Evolutionary conservation across 306 rosid species (phyloP), one percentile per base, ranked within the genome.

Genomic region (Luffa aegyptiaca): DNA sequence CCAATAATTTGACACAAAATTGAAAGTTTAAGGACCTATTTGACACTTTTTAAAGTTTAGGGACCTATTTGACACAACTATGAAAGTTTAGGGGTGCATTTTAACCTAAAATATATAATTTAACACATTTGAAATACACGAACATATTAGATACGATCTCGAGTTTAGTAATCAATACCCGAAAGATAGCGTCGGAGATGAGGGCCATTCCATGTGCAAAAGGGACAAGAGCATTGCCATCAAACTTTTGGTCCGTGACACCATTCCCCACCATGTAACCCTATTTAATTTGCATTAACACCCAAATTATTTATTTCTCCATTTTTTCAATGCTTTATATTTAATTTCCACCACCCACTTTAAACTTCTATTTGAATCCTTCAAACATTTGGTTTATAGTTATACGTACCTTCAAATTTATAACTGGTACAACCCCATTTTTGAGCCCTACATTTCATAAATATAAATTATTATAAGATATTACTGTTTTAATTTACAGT

Each of bases 151-250:
- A 46, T 46, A 46, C 3, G 13, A 46, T 9, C 9, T 46, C 51
- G 51, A 46, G 13, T 46, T 46, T 14, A 53, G 58, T 26, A 57
- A 57, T 7, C 0, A 20, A 0, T 53, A 92, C 96, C 90, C 88
- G 75, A 79, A 75, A 93, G 37, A 91, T 84, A 37, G 71, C 48
- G 53, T 93, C 87, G 3, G 98, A 88, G 62, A 93, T 85, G 59
- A 93, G 95, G 31, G 88, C 97, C 98, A 93, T 93, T 10, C 98
- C 97, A 46, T 90, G 94, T 61, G 86, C 95, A 84, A 93, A 93
- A 41, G 97, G 97, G 56, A 91, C 86, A 10, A 91, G 80, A 80
- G 98, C 95, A 77, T 91, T 85, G 55, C 79, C 86, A 75, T 93
- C 97, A 82, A 90, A 85, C 48, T 1, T 53, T 3, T 3, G n/a